Evolutionary conservation across 208 protist genomes (phyloP), one percentile per base, ranked within the genome.

Genomic region (Wallacemonas sp.): DNA sequence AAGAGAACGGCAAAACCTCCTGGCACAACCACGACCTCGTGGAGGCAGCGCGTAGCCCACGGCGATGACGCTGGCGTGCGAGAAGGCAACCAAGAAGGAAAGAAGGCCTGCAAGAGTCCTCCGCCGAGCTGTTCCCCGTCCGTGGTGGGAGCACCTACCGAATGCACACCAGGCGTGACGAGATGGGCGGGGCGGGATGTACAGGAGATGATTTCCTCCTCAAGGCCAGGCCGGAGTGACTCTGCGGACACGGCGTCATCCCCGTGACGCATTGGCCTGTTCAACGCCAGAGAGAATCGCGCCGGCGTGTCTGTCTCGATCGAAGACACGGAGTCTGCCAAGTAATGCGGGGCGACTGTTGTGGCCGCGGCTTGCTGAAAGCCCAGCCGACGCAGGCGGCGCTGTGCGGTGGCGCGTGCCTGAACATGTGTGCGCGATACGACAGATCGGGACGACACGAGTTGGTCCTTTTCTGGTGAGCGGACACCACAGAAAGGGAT

Each of bases 271-370:
- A 65, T 68, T 14, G 45, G 51, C 5, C 27, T 45, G 44, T 49
- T 49, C 9, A 49, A 19, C 44, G 9, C 17, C 9, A 49, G 19
- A 14, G 9, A 14, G 22, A 49, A 5, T 14, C 17, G 19, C 44
- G 17, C 22, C 17, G 44, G 12, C 17, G 44, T 49, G 5, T 9
- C 9, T 66, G 15, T 0, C 17, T 9, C 14, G 19, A 0, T 41
- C 36, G 42, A 0, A 30, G 21, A 42, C n/a, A n/a, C n/a, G 22
- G 11, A 41, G 17, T 39, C 44, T 46, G 19, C 11, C 12, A 30
- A n/a, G 46, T 79, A 79, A 11, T 70, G 59, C n/a, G 73, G 73
- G 1, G 73, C 73, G 9, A 79, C 2, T 44, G 69, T 22, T 19
- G 60, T 61, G 34, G 60, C 73, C 47, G 60, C 30, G 15, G 74